These are phyloP conservation scores for Cercospora janseana DNA, from an alignment of 2,329 filamentous ascomycete genomes.

Conservation along the genomic window DNA sequence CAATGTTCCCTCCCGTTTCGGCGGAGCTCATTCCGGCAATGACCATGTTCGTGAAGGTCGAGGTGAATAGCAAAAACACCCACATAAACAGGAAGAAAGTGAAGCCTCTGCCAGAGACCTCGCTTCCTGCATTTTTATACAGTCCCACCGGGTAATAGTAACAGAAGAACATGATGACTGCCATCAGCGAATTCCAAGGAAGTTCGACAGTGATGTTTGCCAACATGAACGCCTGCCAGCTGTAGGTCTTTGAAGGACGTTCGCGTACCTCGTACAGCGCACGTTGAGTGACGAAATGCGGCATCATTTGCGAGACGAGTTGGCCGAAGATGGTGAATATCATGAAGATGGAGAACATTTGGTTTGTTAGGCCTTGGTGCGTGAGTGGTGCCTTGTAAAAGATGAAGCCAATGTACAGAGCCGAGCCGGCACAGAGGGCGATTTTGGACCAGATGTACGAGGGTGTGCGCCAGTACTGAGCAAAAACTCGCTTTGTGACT, in stretches of 20 bases:
- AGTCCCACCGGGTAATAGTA: constrained; percentile 88
- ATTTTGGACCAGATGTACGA: constrained; percentile 85
- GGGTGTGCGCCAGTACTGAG: constrained; percentile 89
- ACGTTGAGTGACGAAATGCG: constrained; percentile 78
- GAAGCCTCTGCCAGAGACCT: constrained; percentile 66
- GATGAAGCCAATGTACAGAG: constrained; percentile 80
- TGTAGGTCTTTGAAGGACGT: constrained; percentile 78
- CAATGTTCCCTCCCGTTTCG: constrained; percentile 72
- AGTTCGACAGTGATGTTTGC: constrained; percentile 81
- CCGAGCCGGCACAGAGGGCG: constrained; percentile 61
- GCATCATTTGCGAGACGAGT: constrained; percentile 77
- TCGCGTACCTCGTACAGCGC: constrained; percentile 82
- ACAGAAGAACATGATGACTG: constrained; percentile 71
- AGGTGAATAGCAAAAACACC: constrained; percentile 67
- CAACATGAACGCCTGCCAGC: constrained; percentile 81
- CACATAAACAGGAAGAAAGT: constrained; percentile 77
- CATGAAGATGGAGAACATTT: constrained; percentile 85
- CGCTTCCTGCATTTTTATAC: constrained; percentile 66
- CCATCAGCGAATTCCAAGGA: constrained; percentile 77
- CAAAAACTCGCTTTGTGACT: constrained; percentile 73
- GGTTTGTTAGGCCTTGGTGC: constrained; percentile 77
- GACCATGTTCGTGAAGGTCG: constrained; percentile 75
- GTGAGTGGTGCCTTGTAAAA: constrained; percentile 61
- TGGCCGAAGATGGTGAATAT: constrained; percentile 76
- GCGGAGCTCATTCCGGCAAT: constrained; percentile 74